A percentile compares a stretch with the other conserved stretches of the same genome.
These are phyloP conservation scores for Penicillium cinerascens DNA, from an alignment of 495 filamentous ascomycete genomes.

Conservation along the genomic window DNA sequence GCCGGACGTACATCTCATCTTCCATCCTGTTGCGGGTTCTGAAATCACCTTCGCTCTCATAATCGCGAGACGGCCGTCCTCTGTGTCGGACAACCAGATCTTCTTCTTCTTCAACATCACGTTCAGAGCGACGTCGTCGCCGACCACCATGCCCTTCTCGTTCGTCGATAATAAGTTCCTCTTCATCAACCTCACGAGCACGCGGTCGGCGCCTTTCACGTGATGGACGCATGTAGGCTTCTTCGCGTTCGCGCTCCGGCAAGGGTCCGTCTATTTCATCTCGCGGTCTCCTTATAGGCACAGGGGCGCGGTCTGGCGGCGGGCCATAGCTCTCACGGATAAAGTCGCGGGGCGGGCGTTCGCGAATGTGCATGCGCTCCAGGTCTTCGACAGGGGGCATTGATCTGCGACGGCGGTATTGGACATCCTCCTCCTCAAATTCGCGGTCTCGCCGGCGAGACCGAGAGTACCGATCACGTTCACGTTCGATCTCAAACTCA, in stretches of 20 bases:
- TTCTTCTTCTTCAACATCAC: conserved; percentile 28
- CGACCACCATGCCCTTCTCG: conserved; percentile 20
- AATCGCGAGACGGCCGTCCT: conserved; percentile 12
- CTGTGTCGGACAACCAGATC: conserved; percentile 24
- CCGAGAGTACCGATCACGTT: conserved; percentile 17
- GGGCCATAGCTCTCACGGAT: conserved; percentile 19
- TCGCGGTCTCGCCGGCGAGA: conserved; percentile 19
- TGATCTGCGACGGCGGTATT: conserved; percentile 26
- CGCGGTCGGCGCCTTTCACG: conserved; percentile 6
- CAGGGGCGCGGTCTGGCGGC: conserved; percentile 19
- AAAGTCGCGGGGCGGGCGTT: conserved; percentile 26
- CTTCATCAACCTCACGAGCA: conserved; percentile 19
- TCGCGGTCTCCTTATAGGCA: conserved; percentile 17
- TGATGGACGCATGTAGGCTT: conserved; percentile 22
- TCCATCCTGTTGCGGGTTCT: conserved; percentile 23
- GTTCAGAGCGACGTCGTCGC: conserved; percentile 18
- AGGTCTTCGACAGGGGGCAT: conserved; percentile 27
- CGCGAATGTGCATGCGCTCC: conserved; percentile 31
- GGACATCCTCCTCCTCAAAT: conserved; percentile 19
- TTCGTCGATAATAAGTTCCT: conserved; percentile 31
- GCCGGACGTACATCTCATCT: conserved; percentile 15
- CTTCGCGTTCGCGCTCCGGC: conserved; percentile 27
- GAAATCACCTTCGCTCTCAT: conserved; percentile 28
- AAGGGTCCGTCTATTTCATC: conserved; percentile 22
- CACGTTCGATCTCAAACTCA: conserved; percentile 27